These are phyloP conservation scores for Pestalotiopsis fici DNA, from an alignment of 2,329 filamentous ascomycete species.

Conservation along the genomic window DNA sequence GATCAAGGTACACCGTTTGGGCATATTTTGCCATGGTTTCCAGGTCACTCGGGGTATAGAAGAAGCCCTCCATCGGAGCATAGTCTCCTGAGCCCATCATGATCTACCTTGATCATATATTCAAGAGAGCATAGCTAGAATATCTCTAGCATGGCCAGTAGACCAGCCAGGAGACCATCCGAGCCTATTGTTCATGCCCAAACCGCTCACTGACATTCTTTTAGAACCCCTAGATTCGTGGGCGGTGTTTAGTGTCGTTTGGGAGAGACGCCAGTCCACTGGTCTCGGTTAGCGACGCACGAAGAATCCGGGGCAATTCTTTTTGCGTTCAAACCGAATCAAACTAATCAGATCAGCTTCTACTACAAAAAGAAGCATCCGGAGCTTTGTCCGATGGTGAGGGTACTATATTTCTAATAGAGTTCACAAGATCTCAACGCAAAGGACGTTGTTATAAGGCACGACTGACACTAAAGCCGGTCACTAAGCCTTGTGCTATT, in stretches of 20 bases:
- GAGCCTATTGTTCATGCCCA: not conserved
- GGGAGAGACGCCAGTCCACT: not conserved
- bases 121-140: not conserved
- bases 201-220: not conserved
- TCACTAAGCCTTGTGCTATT: not conserved
- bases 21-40: too few relatives aligned
- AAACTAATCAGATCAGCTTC: not conserved
- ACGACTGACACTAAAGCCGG: not conserved
- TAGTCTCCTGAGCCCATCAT: not conserved
- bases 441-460: not conserved
- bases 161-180: not conserved
- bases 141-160: not conserved
- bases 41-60: not conserved
- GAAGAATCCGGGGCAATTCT: not conserved
- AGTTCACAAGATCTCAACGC: not conserved
- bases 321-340: not conserved
- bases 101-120: too few relatives aligned
- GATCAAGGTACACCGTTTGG: too few relatives aligned
- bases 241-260: not conserved
- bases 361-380: not conserved
- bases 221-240: not conserved
- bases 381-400: not conserved
- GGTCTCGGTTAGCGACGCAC: not conserved
- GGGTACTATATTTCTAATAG: not conserved
- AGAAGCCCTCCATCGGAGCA: not conserved